A percentile compares a stretch with the other conserved stretches of the same genome.
phyloP scores from a whole-genome alignment of 352 stramenopile genomes.

The Hyaloperonospora arabidopsidis region DNA sequence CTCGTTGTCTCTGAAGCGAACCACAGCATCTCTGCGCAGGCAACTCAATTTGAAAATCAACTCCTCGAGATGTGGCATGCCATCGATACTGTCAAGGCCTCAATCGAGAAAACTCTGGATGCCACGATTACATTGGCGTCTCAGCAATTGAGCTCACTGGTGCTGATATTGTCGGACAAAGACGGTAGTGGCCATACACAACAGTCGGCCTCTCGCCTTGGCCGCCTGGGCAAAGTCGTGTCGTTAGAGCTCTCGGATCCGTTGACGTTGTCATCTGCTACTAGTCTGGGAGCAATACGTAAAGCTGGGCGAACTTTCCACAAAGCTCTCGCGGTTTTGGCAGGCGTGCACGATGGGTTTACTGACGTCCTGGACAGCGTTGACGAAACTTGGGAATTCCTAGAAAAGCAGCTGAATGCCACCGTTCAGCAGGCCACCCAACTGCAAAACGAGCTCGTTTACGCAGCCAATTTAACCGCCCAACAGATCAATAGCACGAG shows the following conservation, averaged over 20 bases:
- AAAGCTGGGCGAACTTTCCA: constrained; percentile 27
- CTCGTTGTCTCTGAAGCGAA: constrained; percentile 18
- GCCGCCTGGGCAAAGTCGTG: constrained; percentile 22
- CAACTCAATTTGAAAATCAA: constrained; percentile 21
- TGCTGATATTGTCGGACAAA: constrained; percentile 17
- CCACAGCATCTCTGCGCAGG: constrained; percentile 17
- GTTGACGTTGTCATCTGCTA: constrained; percentile 13
- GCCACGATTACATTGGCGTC: constrained; percentile 10
- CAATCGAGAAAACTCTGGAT: constrained; percentile 23
- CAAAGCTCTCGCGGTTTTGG: constrained; percentile 25
- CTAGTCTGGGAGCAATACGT: constrained; percentile 17
- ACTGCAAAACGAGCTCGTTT: constrained; percentile 27
- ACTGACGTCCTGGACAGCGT: constrained; percentile 22
- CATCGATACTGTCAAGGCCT: constrained; percentile 22
- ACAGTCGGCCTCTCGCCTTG: constrained; percentile 26
- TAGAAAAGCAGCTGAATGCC: constrained; percentile 28
- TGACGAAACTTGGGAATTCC: constrained; percentile 19
- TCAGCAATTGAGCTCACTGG: constrained; percentile 22
- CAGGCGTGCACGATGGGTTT: constrained; percentile 27
- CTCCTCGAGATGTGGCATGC: constrained; percentile 25
- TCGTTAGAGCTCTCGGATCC: constrained; percentile 19
- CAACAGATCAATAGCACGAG: constrained; percentile 26
- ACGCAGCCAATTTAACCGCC: constrained; percentile 21
- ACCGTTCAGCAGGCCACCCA: constrained; percentile 18
- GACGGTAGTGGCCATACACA: constrained; percentile 19